Conservation (phyloP, 805 yeast genomes). For the Candida methanosorbosa region DNA sequence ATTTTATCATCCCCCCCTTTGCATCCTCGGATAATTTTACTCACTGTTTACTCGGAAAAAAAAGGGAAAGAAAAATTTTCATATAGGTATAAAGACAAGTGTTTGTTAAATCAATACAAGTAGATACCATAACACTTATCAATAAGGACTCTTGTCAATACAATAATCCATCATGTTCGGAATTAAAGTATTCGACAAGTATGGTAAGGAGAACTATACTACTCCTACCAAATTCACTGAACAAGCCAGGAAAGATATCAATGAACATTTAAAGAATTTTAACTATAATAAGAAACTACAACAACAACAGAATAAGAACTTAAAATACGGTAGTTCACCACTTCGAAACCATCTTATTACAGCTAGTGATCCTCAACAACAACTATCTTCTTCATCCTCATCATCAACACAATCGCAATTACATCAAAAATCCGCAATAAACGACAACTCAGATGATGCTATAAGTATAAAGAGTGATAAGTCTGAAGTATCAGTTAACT, state of each 20-base stretch:
- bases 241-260: conserved; percentile 24
- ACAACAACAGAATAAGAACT: conserved; percentile 1
- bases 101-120: no score
- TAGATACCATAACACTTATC: no score
- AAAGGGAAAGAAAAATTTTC: no score
- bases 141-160: no score
- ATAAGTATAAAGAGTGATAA: not conserved
- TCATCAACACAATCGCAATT: not conserved
- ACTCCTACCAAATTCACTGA: conserved; percentile 25
- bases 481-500: not conserved
- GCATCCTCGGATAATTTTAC: no score
- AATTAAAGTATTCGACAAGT: conserved; percentile 15
- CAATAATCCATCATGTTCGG: conserved; percentile 19
- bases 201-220: conserved; percentile 16
- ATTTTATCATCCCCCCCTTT: no score
- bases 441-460: no score
- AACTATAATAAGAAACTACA: not conserved
- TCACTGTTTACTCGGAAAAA: no score
- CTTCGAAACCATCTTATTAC: conserved; percentile 8
- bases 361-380: not conserved
- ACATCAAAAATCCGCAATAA: not conserved
- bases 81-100: no score
- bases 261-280: conserved; percentile 16
- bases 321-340: conserved; percentile 26
- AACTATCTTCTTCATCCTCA: not conserved